A percentile compares a stretch with the other conserved stretches of the same genome.
Conservation (phyloP, 805 yeast species). For the Wickerhamiella dianesei region DNA sequence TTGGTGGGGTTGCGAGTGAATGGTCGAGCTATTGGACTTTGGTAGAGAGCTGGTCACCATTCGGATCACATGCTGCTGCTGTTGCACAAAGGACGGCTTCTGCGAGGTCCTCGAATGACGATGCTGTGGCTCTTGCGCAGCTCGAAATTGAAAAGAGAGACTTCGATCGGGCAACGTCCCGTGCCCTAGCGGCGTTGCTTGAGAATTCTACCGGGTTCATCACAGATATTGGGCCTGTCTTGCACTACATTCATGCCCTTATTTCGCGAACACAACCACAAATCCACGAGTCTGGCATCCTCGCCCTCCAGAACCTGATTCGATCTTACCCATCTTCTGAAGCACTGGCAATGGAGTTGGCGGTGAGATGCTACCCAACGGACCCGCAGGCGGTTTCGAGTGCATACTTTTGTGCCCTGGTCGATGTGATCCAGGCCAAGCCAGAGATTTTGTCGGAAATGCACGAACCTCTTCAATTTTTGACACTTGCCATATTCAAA, state of each 20-base stretch:
- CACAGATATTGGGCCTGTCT: constrained; percentile 39
- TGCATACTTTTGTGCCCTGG: constrained; percentile 58
- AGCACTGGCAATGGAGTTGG: constrained; percentile 42
- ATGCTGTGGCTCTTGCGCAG: constrained; percentile 16
- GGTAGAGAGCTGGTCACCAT: constrained; percentile 90
- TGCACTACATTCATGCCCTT: constrained; percentile 72
- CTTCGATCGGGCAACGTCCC: constrained; percentile 55
- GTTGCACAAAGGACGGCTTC: constrained; percentile 58
- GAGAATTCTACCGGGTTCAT: constrained; percentile 32
- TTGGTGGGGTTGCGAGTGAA: constrained; percentile 29
- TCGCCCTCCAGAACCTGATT: constrained; percentile 58
- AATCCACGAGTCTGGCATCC: constrained; percentile 44
- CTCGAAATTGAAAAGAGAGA: constrained; percentile 65
- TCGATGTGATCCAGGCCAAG: constrained; percentile 43
- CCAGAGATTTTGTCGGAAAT: constrained; percentile 32
- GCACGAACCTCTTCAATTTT: constrained; percentile 37
- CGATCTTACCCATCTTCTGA: constrained; percentile 42
- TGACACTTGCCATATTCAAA: constrained; percentile 66
- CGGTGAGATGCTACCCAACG: constrained; percentile 54
- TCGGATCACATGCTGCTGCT: constrained; percentile 49
- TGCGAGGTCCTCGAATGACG: constrained; percentile 28
- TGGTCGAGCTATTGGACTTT: constrained; percentile 45
- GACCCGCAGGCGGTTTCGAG: constrained; percentile 37
- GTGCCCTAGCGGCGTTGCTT: constrained; percentile 74
- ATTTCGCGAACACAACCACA: constrained; percentile 43